These are phyloP conservation scores for Cruciata laevipes DNA, from an alignment of 257 asterid genomes.

Conservation along the genomic window DNA sequence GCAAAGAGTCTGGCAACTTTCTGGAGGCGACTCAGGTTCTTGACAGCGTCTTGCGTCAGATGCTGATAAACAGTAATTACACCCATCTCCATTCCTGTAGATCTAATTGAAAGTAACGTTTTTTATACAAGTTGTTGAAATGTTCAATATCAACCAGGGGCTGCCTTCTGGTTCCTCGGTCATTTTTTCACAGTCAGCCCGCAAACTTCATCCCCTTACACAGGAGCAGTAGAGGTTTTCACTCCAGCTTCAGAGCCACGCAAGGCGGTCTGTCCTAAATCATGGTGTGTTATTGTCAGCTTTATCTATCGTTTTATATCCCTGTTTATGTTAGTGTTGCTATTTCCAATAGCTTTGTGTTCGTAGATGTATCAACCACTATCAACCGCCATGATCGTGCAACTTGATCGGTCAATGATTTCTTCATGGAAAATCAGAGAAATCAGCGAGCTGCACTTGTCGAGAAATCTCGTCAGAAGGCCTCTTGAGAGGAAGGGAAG, in stretches of 20 bases:
- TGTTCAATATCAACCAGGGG: not conserved
- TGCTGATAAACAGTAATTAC: slow-evolving; percentile 47
- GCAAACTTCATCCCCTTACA: not conserved
- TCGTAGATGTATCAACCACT: slow-evolving; percentile 67
- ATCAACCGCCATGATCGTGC: slow-evolving; percentile 62
- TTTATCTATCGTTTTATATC: not conserved
- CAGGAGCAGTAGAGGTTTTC: not conserved
- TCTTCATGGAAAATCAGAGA: slow-evolving; percentile 47
- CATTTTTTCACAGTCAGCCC: not conserved
- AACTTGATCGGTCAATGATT: slow-evolving; percentile 53
- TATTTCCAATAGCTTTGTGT: not conserved
- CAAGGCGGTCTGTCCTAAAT: not conserved
- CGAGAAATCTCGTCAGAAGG: too few relatives aligned
- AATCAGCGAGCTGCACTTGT: too few relatives aligned
- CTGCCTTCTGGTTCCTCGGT: too few relatives aligned
- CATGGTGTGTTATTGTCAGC: not conserved
- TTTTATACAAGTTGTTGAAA: not conserved
- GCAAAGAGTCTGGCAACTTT: slow-evolving; percentile 52
- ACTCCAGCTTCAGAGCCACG: not conserved
- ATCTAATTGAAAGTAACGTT: too few relatives aligned
- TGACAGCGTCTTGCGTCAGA: slow-evolving; percentile 52
- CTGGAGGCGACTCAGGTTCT: slow-evolving; percentile 75
- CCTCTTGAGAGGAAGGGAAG: too few relatives aligned
- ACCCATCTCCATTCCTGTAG: too few relatives aligned
- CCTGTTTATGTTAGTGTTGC: not conserved